These are phyloP conservation scores for Spiromyces aspiralis DNA, from an alignment of 371 early-diverging fungal genomes.

Conservation along the genomic window DNA sequence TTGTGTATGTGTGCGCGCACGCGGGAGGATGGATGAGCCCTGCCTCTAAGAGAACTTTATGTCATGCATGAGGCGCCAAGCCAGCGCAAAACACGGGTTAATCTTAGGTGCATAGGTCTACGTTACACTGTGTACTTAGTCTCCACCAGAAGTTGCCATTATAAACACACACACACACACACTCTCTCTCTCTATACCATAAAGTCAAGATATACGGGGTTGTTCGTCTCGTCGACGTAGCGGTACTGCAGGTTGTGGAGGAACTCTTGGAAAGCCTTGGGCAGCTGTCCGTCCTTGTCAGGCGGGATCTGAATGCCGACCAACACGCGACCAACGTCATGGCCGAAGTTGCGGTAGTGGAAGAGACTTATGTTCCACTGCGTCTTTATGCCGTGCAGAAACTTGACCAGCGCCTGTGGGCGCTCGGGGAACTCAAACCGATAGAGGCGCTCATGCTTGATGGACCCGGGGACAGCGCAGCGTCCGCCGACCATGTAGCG, in stretches of 20 bases:
- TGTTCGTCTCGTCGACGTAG: slow-evolving; percentile 78
- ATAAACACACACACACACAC: too few species aligned
- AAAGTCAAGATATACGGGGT: slow-evolving; percentile 67
- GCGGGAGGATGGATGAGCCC: too few species aligned
- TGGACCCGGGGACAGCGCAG: slow-evolving; percentile 29
- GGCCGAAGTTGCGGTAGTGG: slow-evolving; percentile 92
- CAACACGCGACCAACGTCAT: slow-evolving; percentile 83
- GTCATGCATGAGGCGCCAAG: too few species aligned
- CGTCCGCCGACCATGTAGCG: slow-evolving; percentile 83
- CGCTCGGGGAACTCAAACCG: slow-evolving; percentile 92
- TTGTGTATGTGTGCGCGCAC: too few species aligned
- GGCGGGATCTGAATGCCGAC: slow-evolving; percentile 85
- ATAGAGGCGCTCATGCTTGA: slow-evolving; percentile 64
- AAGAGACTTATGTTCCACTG: slow-evolving; percentile 87
- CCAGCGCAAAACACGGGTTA: too few species aligned
- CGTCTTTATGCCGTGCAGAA: slow-evolving; percentile 53
- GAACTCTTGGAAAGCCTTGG: slow-evolving; percentile 41
- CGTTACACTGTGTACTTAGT: too few species aligned
- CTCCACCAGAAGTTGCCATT: too few species aligned
- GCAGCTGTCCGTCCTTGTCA: slow-evolving; percentile 2
- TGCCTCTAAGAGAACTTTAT: too few species aligned
- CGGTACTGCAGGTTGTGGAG: slow-evolving; percentile 58
- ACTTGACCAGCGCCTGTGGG: slow-evolving; percentile 76
- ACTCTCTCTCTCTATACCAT: too few species aligned
- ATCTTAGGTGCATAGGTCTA: too few species aligned